Evolutionary conservation across 2,329 filamentous ascomycete species (phyloP), one percentile per base, ranked within the genome.

Genomic region (Beauveria varroae): DNA sequence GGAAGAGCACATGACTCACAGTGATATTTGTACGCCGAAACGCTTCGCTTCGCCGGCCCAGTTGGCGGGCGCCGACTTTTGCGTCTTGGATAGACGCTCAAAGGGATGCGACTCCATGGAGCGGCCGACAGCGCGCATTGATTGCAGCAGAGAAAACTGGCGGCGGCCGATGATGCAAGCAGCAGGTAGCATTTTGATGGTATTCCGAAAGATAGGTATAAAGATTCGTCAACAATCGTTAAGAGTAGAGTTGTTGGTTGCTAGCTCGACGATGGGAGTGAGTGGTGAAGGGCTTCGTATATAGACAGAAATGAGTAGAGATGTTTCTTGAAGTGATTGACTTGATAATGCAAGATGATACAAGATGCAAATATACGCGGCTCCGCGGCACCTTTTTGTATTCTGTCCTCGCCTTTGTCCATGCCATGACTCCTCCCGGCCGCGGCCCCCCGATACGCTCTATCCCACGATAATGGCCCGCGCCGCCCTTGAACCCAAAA

Each of bases 101-200:
- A 74, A 74, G 59, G 73, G 72, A 57, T 75, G 73, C 60, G 72
- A 49, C 64, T 75, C 73, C 65, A 73, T 69, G 40, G 69, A 65
- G 58, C 72, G 72, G 43, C 68, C 69, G 41, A 68, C 69, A 41
- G 66, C 68, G 60, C 74, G 71, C 66, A 74, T 67, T n/a, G 68
- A 63, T 40, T 63, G 64, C 47, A 73, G 65, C 44, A 74, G 66
- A 62, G 74, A 75, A 66, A 74, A 73, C 22, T 71, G 71, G 47
- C 74, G 70, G 60, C 69, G 68, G 61, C 66, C 62, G 26, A 68
- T 66, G 62, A 66, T 65, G 64, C 72, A 72, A 59, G 67, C 64
- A 63, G 67, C 65, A 59, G 68, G 65, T 50, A 71, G 64, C 59
- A 61, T 60, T 47, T 22, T 53, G 37, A 18, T n/a, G n/a, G 20